phyloP scores from a whole-genome alignment of 768 basidiomycete genomes.

The Dioszegia crocea region DNA sequence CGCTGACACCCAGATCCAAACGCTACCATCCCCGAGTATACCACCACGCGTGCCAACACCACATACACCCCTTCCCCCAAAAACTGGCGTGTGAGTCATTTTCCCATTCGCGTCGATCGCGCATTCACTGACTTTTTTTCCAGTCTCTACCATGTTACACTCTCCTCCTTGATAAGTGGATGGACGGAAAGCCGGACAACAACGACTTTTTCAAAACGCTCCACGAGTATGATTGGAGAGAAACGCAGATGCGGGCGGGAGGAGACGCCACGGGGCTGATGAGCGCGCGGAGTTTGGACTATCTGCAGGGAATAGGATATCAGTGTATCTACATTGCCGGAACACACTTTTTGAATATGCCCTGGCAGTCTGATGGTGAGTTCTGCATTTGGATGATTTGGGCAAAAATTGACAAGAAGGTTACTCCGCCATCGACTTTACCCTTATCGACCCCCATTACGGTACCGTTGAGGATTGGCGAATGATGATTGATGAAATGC shows the following conservation, averaged over 20 bases:
- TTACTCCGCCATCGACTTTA: slow-evolving; percentile 89
- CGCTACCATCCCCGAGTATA: slow-evolving; percentile 60
- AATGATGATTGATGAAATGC: slow-evolving; percentile 67
- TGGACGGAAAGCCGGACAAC: slow-evolving; percentile 85
- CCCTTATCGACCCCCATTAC: slow-evolving; percentile 87
- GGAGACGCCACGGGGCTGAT: slow-evolving; percentile 80
- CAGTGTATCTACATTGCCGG: slow-evolving; percentile 83
- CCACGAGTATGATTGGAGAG: slow-evolving; percentile 78
- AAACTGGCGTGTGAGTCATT: slow-evolving; percentile 74
- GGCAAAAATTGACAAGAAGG: slow-evolving; percentile 53
- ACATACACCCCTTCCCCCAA: slow-evolving; percentile 72
- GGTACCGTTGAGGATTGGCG: slow-evolving; percentile 79
- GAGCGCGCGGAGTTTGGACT: slow-evolving; percentile 64
- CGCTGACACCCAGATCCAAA: slow-evolving; percentile 21
- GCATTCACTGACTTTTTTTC: too few relatives aligned
- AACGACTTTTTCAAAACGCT: slow-evolving; percentile 80
- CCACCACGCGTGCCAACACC: slow-evolving; percentile 58
- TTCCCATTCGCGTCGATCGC: too few relatives aligned
- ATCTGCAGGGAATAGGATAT: slow-evolving; percentile 84
- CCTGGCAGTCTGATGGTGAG: slow-evolving; percentile 95
- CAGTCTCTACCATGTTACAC: slow-evolving; percentile 48
- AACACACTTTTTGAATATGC: slow-evolving; percentile 88
- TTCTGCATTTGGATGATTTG: slow-evolving; percentile 25
- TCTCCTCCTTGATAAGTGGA: slow-evolving; percentile 78
- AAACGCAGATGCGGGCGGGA: slow-evolving; percentile 82